Percentiles rank a stretch among this genome's conserved stretches.
These are phyloP conservation scores for Phytophthora pisi DNA, from an alignment of 352 stramenopile genomes.

Conservation along the genomic window DNA sequence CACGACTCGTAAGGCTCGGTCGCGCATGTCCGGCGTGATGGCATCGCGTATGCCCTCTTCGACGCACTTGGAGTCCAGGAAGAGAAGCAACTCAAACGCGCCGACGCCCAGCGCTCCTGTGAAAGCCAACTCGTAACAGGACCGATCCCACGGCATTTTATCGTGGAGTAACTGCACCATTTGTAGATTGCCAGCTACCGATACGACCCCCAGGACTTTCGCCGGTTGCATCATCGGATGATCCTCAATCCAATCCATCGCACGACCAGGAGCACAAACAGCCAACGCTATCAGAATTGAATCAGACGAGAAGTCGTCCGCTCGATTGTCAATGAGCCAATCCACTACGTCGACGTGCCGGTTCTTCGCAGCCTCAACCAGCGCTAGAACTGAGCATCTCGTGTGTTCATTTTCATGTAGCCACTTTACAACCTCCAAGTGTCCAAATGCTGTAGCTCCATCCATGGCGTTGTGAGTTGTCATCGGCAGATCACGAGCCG, in stretches of 20 bases:
- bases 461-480: not conserved
- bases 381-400: not conserved
- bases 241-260: not conserved
- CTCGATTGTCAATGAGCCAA: not conserved
- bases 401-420: not conserved
- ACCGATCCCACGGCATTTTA: not conserved
- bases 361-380: not conserved
- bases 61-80: not conserved
- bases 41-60: not conserved
- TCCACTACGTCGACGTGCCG: not conserved
- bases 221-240: not conserved
- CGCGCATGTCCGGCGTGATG: not conserved
- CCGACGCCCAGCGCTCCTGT: not conserved
- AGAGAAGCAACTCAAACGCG: not conserved
- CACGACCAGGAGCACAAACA: not conserved
- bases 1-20: not conserved
- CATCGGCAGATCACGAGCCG: not conserved
- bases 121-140: not conserved
- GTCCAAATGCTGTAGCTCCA: not conserved
- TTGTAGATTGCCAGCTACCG: not conserved
- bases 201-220: not conserved
- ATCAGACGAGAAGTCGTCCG: not conserved
- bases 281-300: not conserved
- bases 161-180: not conserved
- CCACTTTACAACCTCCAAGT: not conserved